Evolutionary conservation across 1,139 yeast species (phyloP).

Genomic region (Suhomyces yuchorum): DNA sequence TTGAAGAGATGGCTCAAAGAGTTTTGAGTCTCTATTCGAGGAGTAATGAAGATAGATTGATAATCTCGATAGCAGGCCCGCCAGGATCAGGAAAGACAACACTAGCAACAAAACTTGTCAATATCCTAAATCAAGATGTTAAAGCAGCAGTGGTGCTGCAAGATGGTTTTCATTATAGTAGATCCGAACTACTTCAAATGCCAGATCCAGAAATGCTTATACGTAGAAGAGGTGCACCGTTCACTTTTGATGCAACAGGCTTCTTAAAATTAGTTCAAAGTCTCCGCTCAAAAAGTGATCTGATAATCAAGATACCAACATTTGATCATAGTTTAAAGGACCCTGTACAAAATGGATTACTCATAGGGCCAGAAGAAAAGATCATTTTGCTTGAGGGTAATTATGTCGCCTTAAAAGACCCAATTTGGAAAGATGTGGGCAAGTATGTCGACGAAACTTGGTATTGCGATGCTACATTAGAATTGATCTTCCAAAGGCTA

Average conservation of each 20-base stretch:
- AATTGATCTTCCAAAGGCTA: conserved; percentile 35
- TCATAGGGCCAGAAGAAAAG: conserved; percentile 42
- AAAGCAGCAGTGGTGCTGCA: conserved; percentile 41
- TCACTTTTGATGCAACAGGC: conserved; percentile 68
- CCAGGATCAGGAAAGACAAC: conserved; percentile 33
- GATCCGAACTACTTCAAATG: conserved; percentile 53
- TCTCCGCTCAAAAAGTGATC: conserved; percentile 23
- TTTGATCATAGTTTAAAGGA: conserved; percentile 75
- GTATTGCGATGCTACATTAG: conserved; percentile 49
- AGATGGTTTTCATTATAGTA: conserved; percentile 85
- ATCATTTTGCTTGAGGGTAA: conserved; percentile 68
- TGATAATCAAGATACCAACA: conserved; percentile 55
- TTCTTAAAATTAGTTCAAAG: conserved; percentile 30
- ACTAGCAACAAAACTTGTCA: conserved; percentile 19
- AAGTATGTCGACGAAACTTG: conserved; percentile 44
- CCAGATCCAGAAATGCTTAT: conserved; percentile 59
- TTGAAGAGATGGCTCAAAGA: conserved; percentile 11
- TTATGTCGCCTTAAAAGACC: conserved; percentile 53
- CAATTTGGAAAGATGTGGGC: conserved; percentile 52
- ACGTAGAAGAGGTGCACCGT: conserved; percentile 78
- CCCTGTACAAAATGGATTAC: conserved; percentile 57
- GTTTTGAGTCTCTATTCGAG: conserved; percentile 8
- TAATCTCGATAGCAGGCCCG: conserved; percentile 23
- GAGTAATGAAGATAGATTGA: neutral
- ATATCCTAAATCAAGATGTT: conserved; percentile 18